Evolutionary conservation across 208 protist genomes (phyloP), one percentile per base, ranked within the genome.

Genomic region (Herpetomonas tarakana): DNA sequence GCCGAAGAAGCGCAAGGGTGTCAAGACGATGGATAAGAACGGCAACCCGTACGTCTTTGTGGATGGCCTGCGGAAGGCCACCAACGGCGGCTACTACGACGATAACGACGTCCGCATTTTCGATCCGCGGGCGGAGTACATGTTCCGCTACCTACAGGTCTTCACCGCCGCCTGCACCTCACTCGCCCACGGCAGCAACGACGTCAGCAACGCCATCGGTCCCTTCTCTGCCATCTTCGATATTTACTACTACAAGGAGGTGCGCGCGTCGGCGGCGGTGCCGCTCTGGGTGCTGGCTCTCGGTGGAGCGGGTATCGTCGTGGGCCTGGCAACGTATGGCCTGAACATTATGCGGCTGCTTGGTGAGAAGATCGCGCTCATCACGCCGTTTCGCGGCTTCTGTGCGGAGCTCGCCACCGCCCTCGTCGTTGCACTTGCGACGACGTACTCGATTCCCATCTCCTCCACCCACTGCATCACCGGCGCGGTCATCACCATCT

Each of bases 401-500:
- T 65, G 61, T 29, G 81, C 79, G 22, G 77, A 91, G 68, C 65
- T 91, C 57, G 50, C 80, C 14, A 77, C 80, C 28, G 80, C 83
- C 58, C 62, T 86, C 3, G 73, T 91, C 49, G 74, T 95, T 11
- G 76, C 88, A 6, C 52, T 90, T 26, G 80, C 84, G 41, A 85
- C 83, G 26, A 53, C 28, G 27, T 81, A 77, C 45, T 74, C 74
- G 39, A 69, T 93, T 49, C 88, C 92, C 21, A 74, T 97, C 27
- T 91, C 83, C 14, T 94, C 88, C 9, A 97, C 92, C 21, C 91
- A 94, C 71, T 87, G 81, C 60, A 93, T 86, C 58, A 83, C 86
- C 41, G 88, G 91, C 29, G 78, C 80, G 19, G 69, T 97, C 18
- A 52, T 93, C 27, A 76, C 74, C 22, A 76, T 86, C 47, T 69